Conservation (phyloP, 768 basidiomycete species). For the Porpolomopsis calyptriformis region DNA sequence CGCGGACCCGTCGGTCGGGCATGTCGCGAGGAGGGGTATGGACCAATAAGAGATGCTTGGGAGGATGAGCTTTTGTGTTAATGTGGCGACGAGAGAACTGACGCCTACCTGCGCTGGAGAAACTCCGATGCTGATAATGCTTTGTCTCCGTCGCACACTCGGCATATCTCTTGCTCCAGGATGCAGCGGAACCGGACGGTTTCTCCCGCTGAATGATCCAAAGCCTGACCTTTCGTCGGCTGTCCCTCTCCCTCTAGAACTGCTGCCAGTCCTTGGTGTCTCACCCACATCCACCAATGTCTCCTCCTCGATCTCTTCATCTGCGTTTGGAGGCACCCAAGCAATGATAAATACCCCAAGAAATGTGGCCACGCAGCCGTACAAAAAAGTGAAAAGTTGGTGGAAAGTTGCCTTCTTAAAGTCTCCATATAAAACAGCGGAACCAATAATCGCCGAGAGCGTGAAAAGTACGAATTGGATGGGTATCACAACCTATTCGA, state of each 20-base stretch:
- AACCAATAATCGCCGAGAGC: conserved; percentile 84
- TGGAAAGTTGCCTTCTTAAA: conserved; percentile 77
- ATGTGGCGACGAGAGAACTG: not conserved
- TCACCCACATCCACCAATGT: not conserved
- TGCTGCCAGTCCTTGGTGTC: not conserved
- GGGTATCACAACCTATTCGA: conserved; percentile 74
- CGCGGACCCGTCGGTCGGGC: conserved; percentile 16
- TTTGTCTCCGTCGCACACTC: conserved; percentile 40
- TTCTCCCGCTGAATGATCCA: conserved; percentile 29
- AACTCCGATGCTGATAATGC: conserved; percentile 52
- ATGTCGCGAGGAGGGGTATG: conserved; percentile 53
- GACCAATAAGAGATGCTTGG: conserved; percentile 51
- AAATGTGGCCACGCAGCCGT: conserved; percentile 85
- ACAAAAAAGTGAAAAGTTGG: conserved; percentile 72
- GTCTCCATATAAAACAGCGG: conserved; percentile 89
- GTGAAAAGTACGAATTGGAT: conserved; percentile 94
- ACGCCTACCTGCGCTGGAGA: conserved; percentile 60
- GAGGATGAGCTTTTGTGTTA: not conserved
- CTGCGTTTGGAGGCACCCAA: conserved; percentile 35
- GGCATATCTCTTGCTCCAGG: conserved; percentile 35
- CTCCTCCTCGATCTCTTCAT: conserved; percentile 20
- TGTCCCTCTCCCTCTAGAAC: conserved; percentile 6
- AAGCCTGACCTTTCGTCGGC: conserved; percentile 18
- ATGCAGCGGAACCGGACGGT: conserved; percentile 35
- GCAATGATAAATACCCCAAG: conserved; percentile 84